Evolutionary conservation across 176 grass and related monocot species (phyloP).

Genomic region (Bromus sterilis): DNA sequence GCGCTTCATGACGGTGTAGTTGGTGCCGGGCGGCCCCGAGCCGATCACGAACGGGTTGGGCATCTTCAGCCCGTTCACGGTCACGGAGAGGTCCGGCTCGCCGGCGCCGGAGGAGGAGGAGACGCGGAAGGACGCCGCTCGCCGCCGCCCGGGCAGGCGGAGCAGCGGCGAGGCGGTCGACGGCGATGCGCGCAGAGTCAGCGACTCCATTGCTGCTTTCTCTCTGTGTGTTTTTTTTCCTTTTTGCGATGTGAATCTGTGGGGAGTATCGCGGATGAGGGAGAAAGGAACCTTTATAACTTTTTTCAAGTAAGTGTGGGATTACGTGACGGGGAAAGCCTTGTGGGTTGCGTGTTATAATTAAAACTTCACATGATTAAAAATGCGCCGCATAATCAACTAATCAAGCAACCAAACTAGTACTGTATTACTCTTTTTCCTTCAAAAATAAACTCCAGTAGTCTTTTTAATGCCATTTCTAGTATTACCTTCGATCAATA

Average conservation of each 20-base stretch:
- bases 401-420: not conserved
- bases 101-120: not conserved
- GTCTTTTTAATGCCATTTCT: no score
- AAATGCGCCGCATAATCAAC: not conserved
- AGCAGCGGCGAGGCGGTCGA: slow-evolving; percentile 27
- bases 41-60: slow-evolving; percentile 99
- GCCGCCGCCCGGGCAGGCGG: slow-evolving; percentile 5
- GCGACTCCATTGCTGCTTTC: slow-evolving; percentile 48
- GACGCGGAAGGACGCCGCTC: slow-evolving; percentile 18
- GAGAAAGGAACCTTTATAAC: slow-evolving; percentile 31
- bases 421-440: no score
- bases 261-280: slow-evolving; percentile 25
- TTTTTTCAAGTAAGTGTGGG: not conserved
- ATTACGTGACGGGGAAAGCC: not conserved
- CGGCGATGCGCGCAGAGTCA: slow-evolving; percentile 51
- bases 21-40: slow-evolving; percentile 92
- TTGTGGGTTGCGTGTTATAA: not conserved
- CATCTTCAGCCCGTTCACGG: slow-evolving; percentile 92
- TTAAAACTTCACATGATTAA: not conserved
- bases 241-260: slow-evolving; percentile 33
- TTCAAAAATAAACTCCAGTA: no score
- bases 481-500: no score
- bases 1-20: slow-evolving; percentile 98
- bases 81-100: slow-evolving; percentile 78
- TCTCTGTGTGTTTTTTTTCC: not conserved